These are phyloP conservation scores for Penicillium paradoxum DNA, from an alignment of 495 filamentous ascomycete genomes.

Conservation along the genomic window DNA sequence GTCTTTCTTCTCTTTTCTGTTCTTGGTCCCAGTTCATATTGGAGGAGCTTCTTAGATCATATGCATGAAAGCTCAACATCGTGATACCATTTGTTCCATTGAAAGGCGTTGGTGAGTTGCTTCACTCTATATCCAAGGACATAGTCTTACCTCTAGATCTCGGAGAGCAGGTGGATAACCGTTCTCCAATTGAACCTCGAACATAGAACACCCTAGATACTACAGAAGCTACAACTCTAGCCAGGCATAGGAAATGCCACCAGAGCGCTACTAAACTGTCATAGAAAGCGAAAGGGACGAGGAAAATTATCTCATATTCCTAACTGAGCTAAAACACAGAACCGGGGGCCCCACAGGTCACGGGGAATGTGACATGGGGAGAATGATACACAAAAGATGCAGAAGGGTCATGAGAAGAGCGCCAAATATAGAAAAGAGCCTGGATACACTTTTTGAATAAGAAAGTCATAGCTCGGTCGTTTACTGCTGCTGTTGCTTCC, in stretches of 20 bases:
- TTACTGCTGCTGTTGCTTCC: constrained; percentile 44
- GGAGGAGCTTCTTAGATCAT: constrained; percentile 2
- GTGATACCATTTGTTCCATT: constrained; percentile 6
- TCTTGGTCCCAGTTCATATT: constrained; percentile 7
- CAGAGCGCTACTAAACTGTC: too few species aligned
- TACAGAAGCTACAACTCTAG: too few species aligned
- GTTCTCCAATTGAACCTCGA: too few species aligned
- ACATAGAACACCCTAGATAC: too few species aligned
- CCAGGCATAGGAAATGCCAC: too few species aligned
- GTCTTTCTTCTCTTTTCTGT: constrained; percentile 1
- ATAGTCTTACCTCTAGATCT: too few species aligned
- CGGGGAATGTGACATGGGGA: constrained; percentile 8
- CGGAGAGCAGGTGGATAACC: too few species aligned
- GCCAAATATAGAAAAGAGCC: constrained; percentile 24
- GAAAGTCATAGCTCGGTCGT: constrained; percentile 14
- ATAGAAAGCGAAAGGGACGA: neutral
- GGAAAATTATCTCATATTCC: constrained; percentile 14
- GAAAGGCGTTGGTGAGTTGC: neutral
- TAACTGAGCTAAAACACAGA: constrained; percentile 15
- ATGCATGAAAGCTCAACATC: constrained; percentile 3
- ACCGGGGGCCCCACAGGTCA: constrained; percentile 10
- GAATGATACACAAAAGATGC: constrained; percentile 32
- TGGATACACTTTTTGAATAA: constrained; percentile 26
- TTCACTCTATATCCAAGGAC: neutral
- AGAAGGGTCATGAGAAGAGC: constrained; percentile 29